phyloP scores from a whole-genome alignment of 495 filamentous ascomycete genomes.

The Neurospora sp. region DNA sequence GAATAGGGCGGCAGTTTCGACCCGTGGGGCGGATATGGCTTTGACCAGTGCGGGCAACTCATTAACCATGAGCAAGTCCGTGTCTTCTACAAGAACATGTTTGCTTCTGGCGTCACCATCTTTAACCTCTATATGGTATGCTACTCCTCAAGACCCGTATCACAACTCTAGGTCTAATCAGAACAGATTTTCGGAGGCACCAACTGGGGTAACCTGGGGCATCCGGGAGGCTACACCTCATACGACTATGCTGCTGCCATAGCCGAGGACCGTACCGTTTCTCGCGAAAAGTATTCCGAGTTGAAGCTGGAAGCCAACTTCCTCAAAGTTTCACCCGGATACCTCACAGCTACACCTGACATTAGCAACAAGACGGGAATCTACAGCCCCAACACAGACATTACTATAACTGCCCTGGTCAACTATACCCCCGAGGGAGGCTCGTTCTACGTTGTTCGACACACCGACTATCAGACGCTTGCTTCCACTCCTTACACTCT shows the following conservation, averaged over 20 bases:
- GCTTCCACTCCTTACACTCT: conserved; percentile 41
- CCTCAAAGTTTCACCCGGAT: conserved; percentile 55
- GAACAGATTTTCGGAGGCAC: conserved; percentile 57
- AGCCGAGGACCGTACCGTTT: conserved; percentile 50
- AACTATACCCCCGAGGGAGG: conserved; percentile 27
- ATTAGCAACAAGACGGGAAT: conserved; percentile 16
- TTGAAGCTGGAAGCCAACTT: conserved; percentile 68
- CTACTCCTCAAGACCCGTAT: not conserved
- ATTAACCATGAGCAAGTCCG: conserved; percentile 62
- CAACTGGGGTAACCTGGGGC: conserved; percentile 77
- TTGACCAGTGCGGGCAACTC: conserved; percentile 50
- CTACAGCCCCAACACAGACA: conserved; percentile 38
- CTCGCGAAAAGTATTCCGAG: conserved; percentile 70
- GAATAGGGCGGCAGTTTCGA: conserved; percentile 61
- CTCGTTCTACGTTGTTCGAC: conserved; percentile 53
- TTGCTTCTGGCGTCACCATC: conserved; percentile 43
- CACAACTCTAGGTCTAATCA: conserved; percentile 1
- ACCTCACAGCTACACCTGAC: conserved; percentile 46
- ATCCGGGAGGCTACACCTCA: conserved; percentile 61
- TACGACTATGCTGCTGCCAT: conserved; percentile 66
- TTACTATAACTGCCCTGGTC: conserved; percentile 51
- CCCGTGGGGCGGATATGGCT: conserved; percentile 63
- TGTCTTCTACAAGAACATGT: conserved; percentile 75
- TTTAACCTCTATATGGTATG: conserved; percentile 53
- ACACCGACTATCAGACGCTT: conserved; percentile 40